A percentile compares a stretch with the other conserved stretches of the same genome.
These are phyloP conservation scores for Syzygium grande DNA, from an alignment of 345 rosid species.

Conservation along the genomic window DNA sequence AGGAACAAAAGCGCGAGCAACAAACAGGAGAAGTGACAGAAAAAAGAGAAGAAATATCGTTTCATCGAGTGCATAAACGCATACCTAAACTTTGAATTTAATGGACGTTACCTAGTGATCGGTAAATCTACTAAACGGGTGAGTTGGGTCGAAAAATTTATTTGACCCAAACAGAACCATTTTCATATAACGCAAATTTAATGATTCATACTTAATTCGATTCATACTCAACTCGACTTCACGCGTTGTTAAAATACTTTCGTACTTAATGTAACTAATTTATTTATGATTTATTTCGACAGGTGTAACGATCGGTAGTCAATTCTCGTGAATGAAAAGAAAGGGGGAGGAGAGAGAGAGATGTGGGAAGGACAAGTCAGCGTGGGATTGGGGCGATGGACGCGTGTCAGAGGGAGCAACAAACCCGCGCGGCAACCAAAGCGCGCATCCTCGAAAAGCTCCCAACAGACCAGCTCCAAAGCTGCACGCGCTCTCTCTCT, in stretches of 20 bases:
- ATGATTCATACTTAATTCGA: no score
- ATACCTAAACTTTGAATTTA: no score
- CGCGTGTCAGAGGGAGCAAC: background rate
- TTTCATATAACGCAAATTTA: no score
- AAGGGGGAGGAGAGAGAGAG: background rate
- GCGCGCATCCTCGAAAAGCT: background rate
- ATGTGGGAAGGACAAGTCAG: background rate
- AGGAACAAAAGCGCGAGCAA: background rate
- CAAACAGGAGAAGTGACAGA: background rate
- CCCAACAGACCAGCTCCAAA: background rate
- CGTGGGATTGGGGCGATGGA: background rate
- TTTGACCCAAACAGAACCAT: no score
- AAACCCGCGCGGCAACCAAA: background rate
- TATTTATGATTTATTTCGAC: no score
- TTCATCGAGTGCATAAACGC: background rate
- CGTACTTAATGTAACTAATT: no score
- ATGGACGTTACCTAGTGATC: no score
- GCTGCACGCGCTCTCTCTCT: background rate
- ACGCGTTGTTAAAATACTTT: no score
- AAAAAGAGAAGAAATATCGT: background rate
- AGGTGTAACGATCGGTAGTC: fast-evolving
- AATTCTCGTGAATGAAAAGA: no score
- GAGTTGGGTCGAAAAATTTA: no score
- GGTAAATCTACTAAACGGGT: no score
- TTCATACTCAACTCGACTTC: no score